These are phyloP conservation scores for Pholiota adiposa DNA, from an alignment of 1,284 basidiomycete genomes.

Conservation along the genomic window DNA sequence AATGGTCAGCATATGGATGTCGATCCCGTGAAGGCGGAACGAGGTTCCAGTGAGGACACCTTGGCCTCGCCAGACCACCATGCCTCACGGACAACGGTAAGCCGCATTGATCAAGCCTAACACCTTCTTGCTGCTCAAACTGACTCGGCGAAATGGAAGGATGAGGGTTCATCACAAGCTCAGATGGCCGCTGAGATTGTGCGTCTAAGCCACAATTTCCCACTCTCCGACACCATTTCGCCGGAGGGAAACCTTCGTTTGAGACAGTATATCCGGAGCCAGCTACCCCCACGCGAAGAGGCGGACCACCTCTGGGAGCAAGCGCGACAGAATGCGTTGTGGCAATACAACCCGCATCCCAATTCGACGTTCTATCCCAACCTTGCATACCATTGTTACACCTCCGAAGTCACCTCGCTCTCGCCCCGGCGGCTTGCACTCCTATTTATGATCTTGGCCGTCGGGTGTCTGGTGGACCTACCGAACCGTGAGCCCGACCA, in stretches of 20 bases:
- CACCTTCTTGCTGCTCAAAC: background rate
- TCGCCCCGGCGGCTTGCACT: slow-evolving; percentile 52
- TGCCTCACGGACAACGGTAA: slow-evolving; percentile 19
- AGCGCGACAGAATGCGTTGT: slow-evolving; percentile 52
- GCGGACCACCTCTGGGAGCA: slow-evolving; percentile 49
- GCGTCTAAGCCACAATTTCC: slow-evolving; percentile 44
- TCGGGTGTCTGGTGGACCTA: slow-evolving; percentile 53
- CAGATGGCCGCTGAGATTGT: slow-evolving; percentile 41
- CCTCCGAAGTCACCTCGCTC: slow-evolving; percentile 44
- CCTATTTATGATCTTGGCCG: slow-evolving; percentile 49
- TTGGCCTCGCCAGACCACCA: slow-evolving; percentile 24
- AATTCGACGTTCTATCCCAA: slow-evolving; percentile 55
- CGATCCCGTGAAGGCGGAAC: slow-evolving; percentile 21
- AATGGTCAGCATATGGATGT: slow-evolving; percentile 16
- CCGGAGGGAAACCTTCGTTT: slow-evolving; percentile 41
- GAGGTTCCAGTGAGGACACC: slow-evolving; percentile 33
- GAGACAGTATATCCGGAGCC: slow-evolving; percentile 41
- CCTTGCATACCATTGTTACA: slow-evolving; percentile 53
- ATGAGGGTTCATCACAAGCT: slow-evolving; percentile 27
- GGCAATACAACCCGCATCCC: slow-evolving; percentile 64
- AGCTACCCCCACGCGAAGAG: slow-evolving; percentile 41
- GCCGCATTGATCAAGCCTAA: slow-evolving; percentile 3
- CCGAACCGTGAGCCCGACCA: slow-evolving; percentile 45
- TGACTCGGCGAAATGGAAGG: slow-evolving; percentile 16
- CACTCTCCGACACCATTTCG: slow-evolving; percentile 39